Evolutionary conservation across 2,329 filamentous ascomycete species (phyloP).

Genomic region (Ophiostoma sp.): DNA sequence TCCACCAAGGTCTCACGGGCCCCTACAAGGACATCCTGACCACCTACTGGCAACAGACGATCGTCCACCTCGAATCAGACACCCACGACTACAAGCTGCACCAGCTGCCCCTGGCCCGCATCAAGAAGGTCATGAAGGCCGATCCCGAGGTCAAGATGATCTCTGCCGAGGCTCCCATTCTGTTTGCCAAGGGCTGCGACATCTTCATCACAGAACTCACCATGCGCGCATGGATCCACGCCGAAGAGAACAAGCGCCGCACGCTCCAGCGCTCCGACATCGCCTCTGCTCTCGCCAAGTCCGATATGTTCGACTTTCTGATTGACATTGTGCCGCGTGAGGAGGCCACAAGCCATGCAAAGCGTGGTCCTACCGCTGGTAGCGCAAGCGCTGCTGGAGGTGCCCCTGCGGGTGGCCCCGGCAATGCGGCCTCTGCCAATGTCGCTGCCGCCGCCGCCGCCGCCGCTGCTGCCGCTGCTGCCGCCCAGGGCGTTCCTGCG

Average conservation of each 20-base stretch:
- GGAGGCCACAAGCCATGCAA: conserved; percentile 80
- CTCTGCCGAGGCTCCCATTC: conserved; percentile 91
- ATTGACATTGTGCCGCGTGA: conserved; percentile 98
- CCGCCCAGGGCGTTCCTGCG: conserved; percentile 43
- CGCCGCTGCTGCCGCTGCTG: conserved; percentile 26
- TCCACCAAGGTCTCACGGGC: conserved; percentile 89
- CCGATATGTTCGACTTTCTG: conserved; percentile 99
- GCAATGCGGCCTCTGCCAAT: conserved; percentile 43
- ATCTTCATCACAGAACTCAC: conserved; percentile 99
- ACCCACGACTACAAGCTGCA: conserved; percentile 98
- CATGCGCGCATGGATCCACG: conserved; percentile 99
- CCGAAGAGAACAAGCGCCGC: conserved; percentile 95
- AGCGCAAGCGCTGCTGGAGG: conserved; percentile 26
- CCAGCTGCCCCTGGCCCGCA: conserved; percentile 90
- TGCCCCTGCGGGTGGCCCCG: conserved; percentile 40
- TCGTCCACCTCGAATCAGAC: conserved; percentile 89
- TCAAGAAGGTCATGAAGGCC: conserved; percentile 99
- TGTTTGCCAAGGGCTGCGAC: conserved; percentile 97
- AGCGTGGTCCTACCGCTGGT: conserved; percentile 58
- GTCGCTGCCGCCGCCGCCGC: conserved; percentile 24
- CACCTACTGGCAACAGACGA: conserved; percentile 98
- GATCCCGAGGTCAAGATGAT: conserved; percentile 99
- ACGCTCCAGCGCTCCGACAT: conserved; percentile 96
- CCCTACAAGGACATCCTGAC: conserved; percentile 96
- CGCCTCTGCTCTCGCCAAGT: conserved; percentile 89